These are phyloP conservation scores for Przewalskia tangutica DNA, from an alignment of 257 asterid species.

Conservation along the genomic window DNA sequence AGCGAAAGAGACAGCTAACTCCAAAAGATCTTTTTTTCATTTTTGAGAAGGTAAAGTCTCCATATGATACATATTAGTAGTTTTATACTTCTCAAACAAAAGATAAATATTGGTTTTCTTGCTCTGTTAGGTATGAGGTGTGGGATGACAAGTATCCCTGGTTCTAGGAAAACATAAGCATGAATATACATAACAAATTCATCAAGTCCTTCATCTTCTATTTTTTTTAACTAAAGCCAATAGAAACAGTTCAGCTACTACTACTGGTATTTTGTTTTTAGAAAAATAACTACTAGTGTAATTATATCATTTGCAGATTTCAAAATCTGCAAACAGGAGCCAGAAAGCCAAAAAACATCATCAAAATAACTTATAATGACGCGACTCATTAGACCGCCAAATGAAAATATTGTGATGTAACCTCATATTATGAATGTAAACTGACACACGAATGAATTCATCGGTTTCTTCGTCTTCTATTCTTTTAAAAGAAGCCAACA, in stretches of 20 bases:
- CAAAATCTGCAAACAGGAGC: not conserved
- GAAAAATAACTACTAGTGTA: too few relatives aligned
- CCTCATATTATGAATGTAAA: not conserved
- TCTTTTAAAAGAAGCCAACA: not conserved
- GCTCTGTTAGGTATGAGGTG: not conserved
- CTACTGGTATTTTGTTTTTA: not conserved
- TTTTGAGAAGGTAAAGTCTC: not conserved
- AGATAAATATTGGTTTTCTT: not conserved
- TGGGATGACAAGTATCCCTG: not conserved
- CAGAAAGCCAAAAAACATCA: not conserved
- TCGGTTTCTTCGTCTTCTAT: not conserved
- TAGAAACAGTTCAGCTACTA: not conserved
- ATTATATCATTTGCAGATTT: not conserved
- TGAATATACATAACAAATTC: not conserved
- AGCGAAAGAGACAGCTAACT: not conserved
- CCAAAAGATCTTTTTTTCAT: not conserved
- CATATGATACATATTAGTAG: not conserved
- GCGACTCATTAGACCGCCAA: not conserved
- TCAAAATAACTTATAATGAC: not conserved
- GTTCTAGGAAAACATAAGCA: not conserved
- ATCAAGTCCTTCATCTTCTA: not conserved
- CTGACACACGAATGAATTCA: not conserved
- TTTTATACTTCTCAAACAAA: not conserved
- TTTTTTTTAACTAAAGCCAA: not conserved
- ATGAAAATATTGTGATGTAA: not conserved